These are phyloP conservation scores for Coemansia sp. DNA, from an alignment of 192 early-diverging fungal species.

Conservation along the genomic window DNA sequence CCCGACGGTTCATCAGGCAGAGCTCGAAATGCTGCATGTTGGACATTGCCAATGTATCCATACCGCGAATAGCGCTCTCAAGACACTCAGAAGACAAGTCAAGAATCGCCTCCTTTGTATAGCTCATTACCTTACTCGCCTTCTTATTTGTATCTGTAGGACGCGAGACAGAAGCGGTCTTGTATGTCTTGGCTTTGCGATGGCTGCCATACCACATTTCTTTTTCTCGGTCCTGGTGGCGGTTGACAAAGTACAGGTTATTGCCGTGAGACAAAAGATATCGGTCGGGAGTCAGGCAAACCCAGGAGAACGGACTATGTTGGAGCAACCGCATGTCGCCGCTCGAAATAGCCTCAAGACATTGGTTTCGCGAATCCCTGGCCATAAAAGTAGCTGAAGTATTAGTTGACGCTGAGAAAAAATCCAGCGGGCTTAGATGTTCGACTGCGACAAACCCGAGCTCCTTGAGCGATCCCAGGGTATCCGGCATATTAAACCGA, in stretches of 20 bases:
- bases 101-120: background rate
- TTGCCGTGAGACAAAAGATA: slow-evolving; percentile 15
- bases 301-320: slow-evolving; percentile 34
- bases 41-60: slow-evolving; percentile 63
- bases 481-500: background rate
- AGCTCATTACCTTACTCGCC: background rate
- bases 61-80: slow-evolving; percentile 60
- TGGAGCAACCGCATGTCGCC: slow-evolving; percentile 24
- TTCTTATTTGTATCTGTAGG: background rate
- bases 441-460: slow-evolving; percentile 29
- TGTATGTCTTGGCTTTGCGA: slow-evolving; percentile 9
- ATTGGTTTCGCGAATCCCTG: background rate
- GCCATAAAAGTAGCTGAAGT: background rate
- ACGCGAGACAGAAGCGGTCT: background rate
- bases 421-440: slow-evolving; percentile 37
- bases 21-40: slow-evolving; percentile 16
- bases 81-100: slow-evolving; percentile 53
- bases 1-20: slow-evolving; percentile 44
- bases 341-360: slow-evolving; percentile 21
- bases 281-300: slow-evolving; percentile 26
- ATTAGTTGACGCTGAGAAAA: slow-evolving; percentile 16
- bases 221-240: background rate
- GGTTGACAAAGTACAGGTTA: slow-evolving; percentile 17
- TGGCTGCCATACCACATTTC: slow-evolving; percentile 21
- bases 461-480: slow-evolving; percentile 21